Evolutionary conservation across 1,139 yeast genomes (phyloP).

Genomic region (Scheffersomyces quercinus): DNA sequence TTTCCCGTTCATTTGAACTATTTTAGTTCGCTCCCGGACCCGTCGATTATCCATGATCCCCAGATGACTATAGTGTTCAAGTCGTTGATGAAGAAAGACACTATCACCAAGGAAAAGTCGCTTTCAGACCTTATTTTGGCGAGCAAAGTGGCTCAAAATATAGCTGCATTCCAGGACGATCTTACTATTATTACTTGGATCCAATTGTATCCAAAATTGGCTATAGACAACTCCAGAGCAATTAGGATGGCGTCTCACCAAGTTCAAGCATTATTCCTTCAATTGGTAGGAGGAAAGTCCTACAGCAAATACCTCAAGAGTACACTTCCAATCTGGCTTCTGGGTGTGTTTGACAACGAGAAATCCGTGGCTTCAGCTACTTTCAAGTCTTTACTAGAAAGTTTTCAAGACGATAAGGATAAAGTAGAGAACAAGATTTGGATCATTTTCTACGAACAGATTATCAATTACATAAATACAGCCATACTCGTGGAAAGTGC

Average conservation of each 20-base stretch:
- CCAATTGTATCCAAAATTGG: conserved; percentile 76
- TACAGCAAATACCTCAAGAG: conserved; percentile 66
- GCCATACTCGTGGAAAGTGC: conserved; percentile 57
- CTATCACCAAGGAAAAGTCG: conserved; percentile 82
- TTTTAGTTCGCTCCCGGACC: conserved; percentile 77
- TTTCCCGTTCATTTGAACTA: conserved; percentile 73
- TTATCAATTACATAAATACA: conserved; percentile 56
- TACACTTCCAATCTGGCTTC: conserved; percentile 70
- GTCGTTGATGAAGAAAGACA: conserved; percentile 73
- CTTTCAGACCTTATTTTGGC: conserved; percentile 49
- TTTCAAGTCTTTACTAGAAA: conserved; percentile 42
- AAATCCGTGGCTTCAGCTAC: conserved; percentile 56
- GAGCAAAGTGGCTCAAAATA: conserved; percentile 10
- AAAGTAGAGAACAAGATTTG: conserved; percentile 60
- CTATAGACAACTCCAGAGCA: conserved; percentile 66
- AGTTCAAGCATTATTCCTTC: conserved; percentile 52
- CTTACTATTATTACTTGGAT: conserved; percentile 67
- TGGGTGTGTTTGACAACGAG: conserved; percentile 72
- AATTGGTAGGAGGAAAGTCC: conserved; percentile 60
- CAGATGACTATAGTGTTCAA: conserved; percentile 67
- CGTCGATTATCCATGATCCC: conserved; percentile 56
- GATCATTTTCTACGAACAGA: conserved; percentile 55
- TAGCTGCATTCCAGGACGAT: conserved; percentile 38
- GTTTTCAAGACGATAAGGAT: conserved; percentile 59
- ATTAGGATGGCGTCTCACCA: conserved; percentile 66